Evolutionary conservation across 1,284 basidiomycete genomes (phyloP).

Genomic region (Cryptococcus wingfieldii): DNA sequence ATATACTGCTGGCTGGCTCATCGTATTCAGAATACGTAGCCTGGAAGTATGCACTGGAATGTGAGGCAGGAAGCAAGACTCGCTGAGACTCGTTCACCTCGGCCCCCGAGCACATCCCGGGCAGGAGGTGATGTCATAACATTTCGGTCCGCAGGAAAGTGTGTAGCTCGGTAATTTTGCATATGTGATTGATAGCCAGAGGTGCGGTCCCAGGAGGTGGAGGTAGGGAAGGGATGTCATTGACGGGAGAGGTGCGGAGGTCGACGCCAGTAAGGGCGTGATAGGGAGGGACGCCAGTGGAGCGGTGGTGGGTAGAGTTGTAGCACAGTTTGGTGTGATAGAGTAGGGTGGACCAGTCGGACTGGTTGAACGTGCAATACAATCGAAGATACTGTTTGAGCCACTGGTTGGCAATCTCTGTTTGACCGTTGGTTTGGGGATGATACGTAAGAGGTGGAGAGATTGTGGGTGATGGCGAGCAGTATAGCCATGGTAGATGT

Average conservation of each 20-base stretch:
- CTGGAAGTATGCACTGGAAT: too few relatives aligned
- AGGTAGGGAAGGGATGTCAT: too few relatives aligned
- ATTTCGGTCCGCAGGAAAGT: background rate
- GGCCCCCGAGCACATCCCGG: too few relatives aligned
- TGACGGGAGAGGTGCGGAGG: background rate
- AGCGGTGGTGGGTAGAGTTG: conserved; percentile 49
- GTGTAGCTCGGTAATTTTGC: background rate
- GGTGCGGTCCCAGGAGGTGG: too few relatives aligned
- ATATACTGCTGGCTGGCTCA: conserved; percentile 16
- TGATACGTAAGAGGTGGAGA: conserved; percentile 45
- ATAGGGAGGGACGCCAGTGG: conserved; percentile 48
- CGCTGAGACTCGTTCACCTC: too few relatives aligned
- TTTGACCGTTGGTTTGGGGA: conserved; percentile 52
- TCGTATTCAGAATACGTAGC: too few relatives aligned
- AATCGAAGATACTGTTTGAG: conserved; percentile 48
- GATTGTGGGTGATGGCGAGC: too few relatives aligned
- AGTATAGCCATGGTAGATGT: background rate
- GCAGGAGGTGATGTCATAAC: too few relatives aligned
- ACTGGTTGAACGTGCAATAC: conserved; percentile 45
- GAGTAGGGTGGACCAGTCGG: conserved; percentile 52
- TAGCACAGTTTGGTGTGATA: conserved; percentile 52
- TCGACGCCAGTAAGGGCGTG: conserved; percentile 40
- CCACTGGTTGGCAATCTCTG: conserved; percentile 48
- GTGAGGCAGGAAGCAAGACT: too few relatives aligned
- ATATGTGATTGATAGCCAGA: background rate